Percentiles rank a stretch among this genome's conserved stretches.
These are phyloP conservation scores for Acacia melanoxylon DNA, from an alignment of 306 rosid genomes.

Conservation along the genomic window DNA sequence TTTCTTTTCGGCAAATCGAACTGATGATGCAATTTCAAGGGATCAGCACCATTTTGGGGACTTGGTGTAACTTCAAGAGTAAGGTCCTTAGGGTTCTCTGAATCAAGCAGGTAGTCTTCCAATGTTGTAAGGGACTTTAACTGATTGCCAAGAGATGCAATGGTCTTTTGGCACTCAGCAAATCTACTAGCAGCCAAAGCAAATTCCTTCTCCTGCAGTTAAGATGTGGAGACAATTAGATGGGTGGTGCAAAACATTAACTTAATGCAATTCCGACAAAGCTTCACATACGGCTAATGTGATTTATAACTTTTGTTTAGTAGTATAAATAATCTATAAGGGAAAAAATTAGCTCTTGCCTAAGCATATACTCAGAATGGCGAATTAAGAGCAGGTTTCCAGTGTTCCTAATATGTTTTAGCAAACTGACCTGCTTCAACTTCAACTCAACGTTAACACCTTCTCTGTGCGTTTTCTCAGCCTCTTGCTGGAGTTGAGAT, in stretches of 20 bases:
- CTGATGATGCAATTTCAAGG: conserved; percentile 29
- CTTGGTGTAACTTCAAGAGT: conserved; percentile 20
- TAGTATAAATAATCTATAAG: neutral
- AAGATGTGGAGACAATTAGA: conserved; percentile 15
- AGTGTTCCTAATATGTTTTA: neutral
- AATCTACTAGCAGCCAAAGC: conserved; percentile 69
- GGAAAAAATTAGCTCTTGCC: neutral
- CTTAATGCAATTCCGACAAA: conserved; percentile 4
- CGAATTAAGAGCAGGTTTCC: conserved; percentile 9
- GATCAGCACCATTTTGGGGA: conserved; percentile 24
- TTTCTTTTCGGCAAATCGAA: conserved; percentile 28
- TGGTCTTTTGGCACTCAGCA: conserved; percentile 78
- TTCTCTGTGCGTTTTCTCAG: conserved; percentile 34
- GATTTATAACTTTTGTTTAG: neutral
- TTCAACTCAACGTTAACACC: conserved; percentile 40
- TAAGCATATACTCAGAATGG: neutral
- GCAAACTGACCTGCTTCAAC: conserved; percentile 68
- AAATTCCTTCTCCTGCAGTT: conserved; percentile 67
- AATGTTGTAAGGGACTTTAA: conserved; percentile 65
- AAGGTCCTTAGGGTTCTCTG: conserved; percentile 40
- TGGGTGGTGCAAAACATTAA: neutral
- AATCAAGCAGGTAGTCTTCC: conserved; percentile 66
- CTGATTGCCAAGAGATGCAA: conserved; percentile 70
- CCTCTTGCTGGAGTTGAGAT: conserved; percentile 39
- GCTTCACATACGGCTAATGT: neutral